A percentile compares a stretch with the other conserved stretches of the same genome.
phyloP scores from a whole-genome alignment of 225 moss, liverwort and hornwort genomes.

The Straminergon stramineum region DNA sequence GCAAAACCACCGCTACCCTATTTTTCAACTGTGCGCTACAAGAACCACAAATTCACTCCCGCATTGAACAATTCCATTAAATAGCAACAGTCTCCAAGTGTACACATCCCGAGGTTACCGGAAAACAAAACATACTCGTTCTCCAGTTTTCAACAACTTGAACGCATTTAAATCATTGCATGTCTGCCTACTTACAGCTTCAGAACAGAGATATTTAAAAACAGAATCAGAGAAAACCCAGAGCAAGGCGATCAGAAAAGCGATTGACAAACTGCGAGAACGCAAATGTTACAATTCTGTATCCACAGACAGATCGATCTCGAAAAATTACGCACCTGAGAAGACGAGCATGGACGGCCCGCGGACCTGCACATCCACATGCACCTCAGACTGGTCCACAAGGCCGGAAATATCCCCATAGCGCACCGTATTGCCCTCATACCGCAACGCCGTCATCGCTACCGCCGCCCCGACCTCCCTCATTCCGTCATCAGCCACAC shows the following conservation, averaged over 20 bases:
- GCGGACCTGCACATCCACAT: conserved; percentile 42
- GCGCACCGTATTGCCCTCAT: conserved; percentile 23
- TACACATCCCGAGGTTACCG: no score
- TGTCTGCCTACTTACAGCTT: background rate
- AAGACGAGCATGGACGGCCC: conserved; percentile 56
- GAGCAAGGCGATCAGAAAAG: background rate
- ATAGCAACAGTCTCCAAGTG: background rate
- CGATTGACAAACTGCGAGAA: background rate
- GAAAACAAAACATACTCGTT: background rate
- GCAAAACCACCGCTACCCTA: background rate
- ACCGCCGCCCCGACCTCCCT: background rate
- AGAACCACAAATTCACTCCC: background rate
- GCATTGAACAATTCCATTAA: background rate
- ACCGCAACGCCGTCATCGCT: conserved; percentile 26
- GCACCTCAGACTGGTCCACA: conserved; percentile 33
- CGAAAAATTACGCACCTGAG: conserved; percentile 19
- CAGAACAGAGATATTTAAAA: background rate
- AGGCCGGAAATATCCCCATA: conserved; percentile 29
- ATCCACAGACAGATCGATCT: background rate
- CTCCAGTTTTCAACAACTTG: background rate
- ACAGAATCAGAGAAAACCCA: background rate
- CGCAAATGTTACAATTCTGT: background rate
- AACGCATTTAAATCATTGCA: background rate
- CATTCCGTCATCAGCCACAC: conserved; percentile 3
- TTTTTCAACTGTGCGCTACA: background rate